Percentiles rank a stretch among this genome's conserved stretches.
phyloP scores from a whole-genome alignment of 2,329 filamentous ascomycete genomes.

The Fusarium lateritium region DNA sequence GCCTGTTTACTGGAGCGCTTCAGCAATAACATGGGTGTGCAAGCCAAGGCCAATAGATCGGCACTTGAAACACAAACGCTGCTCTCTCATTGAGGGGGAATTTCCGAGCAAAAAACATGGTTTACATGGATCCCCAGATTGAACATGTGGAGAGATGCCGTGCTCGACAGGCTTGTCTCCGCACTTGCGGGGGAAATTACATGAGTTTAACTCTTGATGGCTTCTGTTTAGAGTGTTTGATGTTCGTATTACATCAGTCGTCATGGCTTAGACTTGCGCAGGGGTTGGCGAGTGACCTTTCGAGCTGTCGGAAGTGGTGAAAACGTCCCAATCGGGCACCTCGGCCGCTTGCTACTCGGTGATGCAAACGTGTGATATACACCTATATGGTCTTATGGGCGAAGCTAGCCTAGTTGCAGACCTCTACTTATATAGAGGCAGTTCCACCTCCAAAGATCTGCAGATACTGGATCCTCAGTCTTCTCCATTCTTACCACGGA shows the following conservation, averaged over 20 bases:
- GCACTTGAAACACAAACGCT: slow-evolving; percentile 14
- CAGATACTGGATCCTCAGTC: neutral
- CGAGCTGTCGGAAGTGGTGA: slow-evolving; percentile 4
- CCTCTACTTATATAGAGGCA: slow-evolving; percentile 1
- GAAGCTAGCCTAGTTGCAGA: neutral
- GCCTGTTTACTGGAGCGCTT: slow-evolving; percentile 39
- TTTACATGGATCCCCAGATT: slow-evolving; percentile 23
- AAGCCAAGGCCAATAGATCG: slow-evolving; percentile 18
- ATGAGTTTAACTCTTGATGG: neutral
- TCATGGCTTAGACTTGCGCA: neutral
- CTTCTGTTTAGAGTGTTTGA: neutral
- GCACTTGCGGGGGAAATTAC: slow-evolving; percentile 10
- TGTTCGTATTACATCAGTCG: neutral
- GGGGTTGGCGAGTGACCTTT: slow-evolving; percentile 6
- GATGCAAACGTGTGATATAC: neutral
- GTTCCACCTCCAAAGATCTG: neutral
- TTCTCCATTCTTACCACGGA: neutral
- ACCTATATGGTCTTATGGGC: neutral
- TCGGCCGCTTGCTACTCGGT: neutral
- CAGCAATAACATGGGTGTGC: slow-evolving; percentile 25
- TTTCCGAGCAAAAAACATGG: neutral
- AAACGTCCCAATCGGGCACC: slow-evolving; percentile 6
- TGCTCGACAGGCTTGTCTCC: neutral
- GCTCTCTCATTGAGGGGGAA: slow-evolving; percentile 11
- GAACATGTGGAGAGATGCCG: slow-evolving; percentile 10